Evolutionary conservation across 108 stramenopile genomes (phyloP), one percentile per base, ranked within the genome.

Genomic region (Tribonema minus): DNA sequence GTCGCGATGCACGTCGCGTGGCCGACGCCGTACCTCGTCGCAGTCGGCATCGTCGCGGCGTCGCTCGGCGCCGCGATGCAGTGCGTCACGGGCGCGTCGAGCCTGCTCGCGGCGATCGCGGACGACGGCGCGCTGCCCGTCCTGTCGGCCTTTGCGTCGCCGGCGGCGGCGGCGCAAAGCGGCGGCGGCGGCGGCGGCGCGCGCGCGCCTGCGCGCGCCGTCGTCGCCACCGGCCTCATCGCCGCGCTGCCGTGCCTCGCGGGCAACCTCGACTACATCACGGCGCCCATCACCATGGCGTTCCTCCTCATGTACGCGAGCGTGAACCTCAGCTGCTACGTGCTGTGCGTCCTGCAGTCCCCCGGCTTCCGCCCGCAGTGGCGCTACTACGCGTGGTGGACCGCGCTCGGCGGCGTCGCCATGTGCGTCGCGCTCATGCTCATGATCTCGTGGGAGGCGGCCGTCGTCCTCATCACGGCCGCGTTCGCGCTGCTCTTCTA

Each of bases 301-400:
- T 92, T 91, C 86, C 65, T 92, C 40, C 46, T 54, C 26, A 91
- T 90, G 87, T 92, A 91, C 69, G 88, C 89, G 4, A 87, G 89
- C 15, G 72, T 91, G 25, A 92, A 92, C 82, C 76, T 88, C 34
- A 79, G 84, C 65, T 91, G 90, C 77, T 91, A 89, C 74, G 73
- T 89, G 27, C 84, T 91, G 25, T 80, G 88, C 31, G 73, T 88
- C 69, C 80, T 90, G n/a, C 60, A 84, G 36, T 71, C 87, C 28
- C 92, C 92, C 7, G 91, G 92, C 36, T 92, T 91, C 84, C 84
- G 92, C 15, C 92, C 92, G 5, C 86, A 82, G 6, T 92, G 90
- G 81, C 79, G 79, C 36, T 91, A 85, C 80, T 92, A 88, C 84
- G 87, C 90, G 87, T 89, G 90, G 90, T 87, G 71, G 39, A 73